Percentiles rank a stretch among this genome's conserved stretches.
Evolutionary conservation across 305 asterid species (phyloP).

Genomic region (Fraxinus floribunda): DNA sequence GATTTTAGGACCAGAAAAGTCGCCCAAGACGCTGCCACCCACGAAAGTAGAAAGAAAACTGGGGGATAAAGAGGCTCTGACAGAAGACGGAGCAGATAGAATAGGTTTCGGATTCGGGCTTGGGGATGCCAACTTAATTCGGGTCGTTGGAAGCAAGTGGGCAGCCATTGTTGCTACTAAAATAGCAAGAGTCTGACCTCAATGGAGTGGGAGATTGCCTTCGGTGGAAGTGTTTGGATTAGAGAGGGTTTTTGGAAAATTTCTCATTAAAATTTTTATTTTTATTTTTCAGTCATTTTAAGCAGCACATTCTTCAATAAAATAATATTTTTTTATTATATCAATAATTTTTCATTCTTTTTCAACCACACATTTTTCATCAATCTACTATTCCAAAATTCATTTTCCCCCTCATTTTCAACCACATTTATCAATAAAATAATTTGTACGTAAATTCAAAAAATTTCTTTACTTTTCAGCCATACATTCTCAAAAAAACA

Average conservation of each 20-base stretch:
- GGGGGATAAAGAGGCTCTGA: slow-evolving; percentile 38
- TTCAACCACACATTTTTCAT: too few relatives aligned
- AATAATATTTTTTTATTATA: too few relatives aligned
- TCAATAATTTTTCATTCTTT: too few relatives aligned
- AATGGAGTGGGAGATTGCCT: background rate
- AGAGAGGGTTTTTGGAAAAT: background rate
- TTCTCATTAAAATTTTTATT: background rate
- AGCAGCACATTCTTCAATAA: too few relatives aligned
- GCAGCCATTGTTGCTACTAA: slow-evolving; percentile 47
- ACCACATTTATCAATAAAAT: too few relatives aligned
- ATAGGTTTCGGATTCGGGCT: slow-evolving; percentile 25
- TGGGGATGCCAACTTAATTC: slow-evolving; percentile 22
- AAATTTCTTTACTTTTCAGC: too few relatives aligned
- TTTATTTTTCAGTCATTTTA: too few relatives aligned
- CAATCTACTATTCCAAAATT: too few relatives aligned
- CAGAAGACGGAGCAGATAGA: slow-evolving; percentile 31
- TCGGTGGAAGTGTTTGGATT: background rate
- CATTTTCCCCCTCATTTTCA: too few relatives aligned
- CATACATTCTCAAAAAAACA: too few relatives aligned
- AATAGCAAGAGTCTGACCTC: background rate
- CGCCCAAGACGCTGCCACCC: slow-evolving; percentile 49
- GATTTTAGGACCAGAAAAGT: slow-evolving; percentile 62
- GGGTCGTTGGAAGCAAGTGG: slow-evolving; percentile 49
- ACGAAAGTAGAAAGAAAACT: slow-evolving; percentile 54
- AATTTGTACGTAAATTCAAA: too few relatives aligned